Conservation (phyloP, 2,329 filamentous ascomycete genomes). For the Endocalyx cinctus region DNA sequence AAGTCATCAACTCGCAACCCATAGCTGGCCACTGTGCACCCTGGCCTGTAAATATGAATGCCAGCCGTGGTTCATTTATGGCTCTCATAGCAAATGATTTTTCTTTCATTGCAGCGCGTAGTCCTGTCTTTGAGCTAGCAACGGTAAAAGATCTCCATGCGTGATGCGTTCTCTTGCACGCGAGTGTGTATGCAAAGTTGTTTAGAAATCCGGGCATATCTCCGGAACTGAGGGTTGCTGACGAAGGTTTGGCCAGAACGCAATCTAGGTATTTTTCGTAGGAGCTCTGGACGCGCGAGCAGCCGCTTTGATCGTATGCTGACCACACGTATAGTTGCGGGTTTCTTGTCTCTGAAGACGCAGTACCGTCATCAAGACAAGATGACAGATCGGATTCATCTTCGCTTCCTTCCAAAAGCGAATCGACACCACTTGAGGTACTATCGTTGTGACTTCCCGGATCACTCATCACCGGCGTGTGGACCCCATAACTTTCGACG, state of each 20-base stretch:
- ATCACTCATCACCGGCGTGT: too few species aligned
- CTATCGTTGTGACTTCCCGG: too few species aligned
- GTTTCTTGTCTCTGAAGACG: too few species aligned
- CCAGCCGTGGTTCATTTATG: background rate
- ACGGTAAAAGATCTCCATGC: conserved; percentile 6
- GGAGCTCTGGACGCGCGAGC: conserved; percentile 1
- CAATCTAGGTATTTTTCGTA: conserved; percentile 3
- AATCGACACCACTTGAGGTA: too few species aligned
- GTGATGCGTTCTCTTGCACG: conserved; percentile 5
- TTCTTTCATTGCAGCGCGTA: conserved; percentile 3
- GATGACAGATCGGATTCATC: too few species aligned
- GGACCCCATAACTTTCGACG: too few species aligned
- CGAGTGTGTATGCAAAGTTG: conserved; percentile 5
- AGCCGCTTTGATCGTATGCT: conserved; percentile 11
- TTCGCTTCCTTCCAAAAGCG: too few species aligned
- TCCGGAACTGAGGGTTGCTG: background rate
- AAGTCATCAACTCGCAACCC: conserved; percentile 9
- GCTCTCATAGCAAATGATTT: conserved; percentile 1
- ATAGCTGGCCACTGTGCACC: conserved; percentile 4
- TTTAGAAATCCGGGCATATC: too few species aligned
- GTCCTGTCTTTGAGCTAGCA: conserved; percentile 2
- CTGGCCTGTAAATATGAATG: conserved; percentile 5
- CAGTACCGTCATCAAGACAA: too few species aligned
- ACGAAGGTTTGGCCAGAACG: background rate
- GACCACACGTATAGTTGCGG: conserved; percentile 11